Evolutionary conservation across 805 yeast genomes (phyloP), one percentile per base, ranked within the genome.

Genomic region (Danielozyma ontarioensis): DNA sequence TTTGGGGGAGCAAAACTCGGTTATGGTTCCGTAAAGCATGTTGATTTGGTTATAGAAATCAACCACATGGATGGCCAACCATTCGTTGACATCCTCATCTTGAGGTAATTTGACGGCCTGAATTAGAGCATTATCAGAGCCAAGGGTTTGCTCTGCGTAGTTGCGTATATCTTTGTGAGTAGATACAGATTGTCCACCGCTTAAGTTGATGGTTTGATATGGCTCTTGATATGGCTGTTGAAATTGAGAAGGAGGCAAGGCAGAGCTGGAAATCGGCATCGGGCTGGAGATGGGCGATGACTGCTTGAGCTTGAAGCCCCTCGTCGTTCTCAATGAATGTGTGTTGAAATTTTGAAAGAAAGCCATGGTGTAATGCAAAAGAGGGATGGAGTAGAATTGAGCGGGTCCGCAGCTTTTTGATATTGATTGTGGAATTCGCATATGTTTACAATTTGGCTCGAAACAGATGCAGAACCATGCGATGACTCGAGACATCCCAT

Each of bases 51-150:
- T 89, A 63, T 85, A 90, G 54, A 90, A 93, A 58, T 90, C 97
- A 13, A 89, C 97, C n/a, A 90, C 93, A 55, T 90, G 96, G 10
- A 89, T 95, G 0, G 98, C 97, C 36, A 90, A 62, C 98, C 98
- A 90, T 57, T 90, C 98, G 48, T 83, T 81, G 35, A 79, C 53
- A 49, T 86, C 93, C 59, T 90, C 98, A 40, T 93, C 97, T 46
- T 76, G 83, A 13, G 98, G 98, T 18, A 93, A 67, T 52, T 83
- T 83, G 15, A 90, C 97, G 0, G 97, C 97, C 57, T 87, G 95
- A 17, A 84, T 83, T 42, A 93, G 68, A 2, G 89, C 89, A 21
- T 90, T 80, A 23, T 90, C 95, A 0, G 96, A 83, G 0, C 98
- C 98, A 32, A 93, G 68, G 0, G 98, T 90, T 28, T 94, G 88